phyloP scores from a whole-genome alignment of 176 grass and related monocot genomes.

The Poa pratensis region DNA sequence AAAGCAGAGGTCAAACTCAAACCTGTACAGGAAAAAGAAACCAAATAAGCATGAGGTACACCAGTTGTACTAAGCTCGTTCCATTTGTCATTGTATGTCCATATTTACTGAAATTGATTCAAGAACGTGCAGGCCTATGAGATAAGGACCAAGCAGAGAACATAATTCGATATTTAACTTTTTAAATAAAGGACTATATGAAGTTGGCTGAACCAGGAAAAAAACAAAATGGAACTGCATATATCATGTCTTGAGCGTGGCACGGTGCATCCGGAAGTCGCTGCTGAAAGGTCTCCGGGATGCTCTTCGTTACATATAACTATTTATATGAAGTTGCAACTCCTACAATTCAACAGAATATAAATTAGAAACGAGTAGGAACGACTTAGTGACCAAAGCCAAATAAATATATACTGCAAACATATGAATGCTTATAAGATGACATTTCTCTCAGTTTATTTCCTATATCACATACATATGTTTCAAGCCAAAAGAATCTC shows the following conservation, averaged over 20 bases:
- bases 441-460: neutral
- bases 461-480: neutral
- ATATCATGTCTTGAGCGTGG: neutral
- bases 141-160: neutral
- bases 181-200: neutral
- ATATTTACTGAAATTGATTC: neutral
- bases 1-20: neutral
- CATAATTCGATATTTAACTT: neutral
- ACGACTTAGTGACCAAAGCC: neutral
- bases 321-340: neutral
- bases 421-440: neutral
- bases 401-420: neutral
- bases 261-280: neutral
- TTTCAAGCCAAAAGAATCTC: neutral
- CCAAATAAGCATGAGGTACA: neutral
- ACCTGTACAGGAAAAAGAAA: neutral
- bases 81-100: neutral
- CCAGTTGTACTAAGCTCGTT: neutral
- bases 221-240: neutral
- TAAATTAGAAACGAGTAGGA: neutral
- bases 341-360: neutral
- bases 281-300: neutral
- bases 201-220: neutral
- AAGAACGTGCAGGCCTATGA: neutral
- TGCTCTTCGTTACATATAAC: neutral